Conservation (phyloP, 176 grass and related monocot genomes). For the Oryza brachyantha region DNA sequence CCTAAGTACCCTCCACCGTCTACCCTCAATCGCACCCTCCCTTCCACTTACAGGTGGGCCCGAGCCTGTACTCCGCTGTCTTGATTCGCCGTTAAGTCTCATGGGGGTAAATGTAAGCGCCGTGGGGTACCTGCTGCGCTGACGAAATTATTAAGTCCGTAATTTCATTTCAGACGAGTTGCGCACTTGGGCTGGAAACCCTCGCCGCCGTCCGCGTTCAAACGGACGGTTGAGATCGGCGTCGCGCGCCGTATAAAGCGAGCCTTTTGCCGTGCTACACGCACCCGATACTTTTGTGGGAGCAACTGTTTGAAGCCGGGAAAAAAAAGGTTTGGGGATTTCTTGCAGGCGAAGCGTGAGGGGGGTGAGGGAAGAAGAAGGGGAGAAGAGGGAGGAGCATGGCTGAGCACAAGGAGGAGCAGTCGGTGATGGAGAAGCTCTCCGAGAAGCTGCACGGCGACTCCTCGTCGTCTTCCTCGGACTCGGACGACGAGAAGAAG, state of each 20-base stretch:
- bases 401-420: constrained; percentile 82
- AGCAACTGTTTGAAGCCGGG: neutral
- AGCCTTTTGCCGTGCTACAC: neutral
- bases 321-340: constrained; percentile 1
- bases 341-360: neutral
- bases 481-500: constrained; percentile 74
- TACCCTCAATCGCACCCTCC: neutral
- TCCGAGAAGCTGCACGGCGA: constrained; percentile 56
- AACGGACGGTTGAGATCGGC: constrained; percentile 29
- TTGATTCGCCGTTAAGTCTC: constrained; percentile 1
- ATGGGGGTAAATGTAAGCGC: neutral
- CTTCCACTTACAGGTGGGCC: neutral
- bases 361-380: too few relatives aligned
- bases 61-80: neutral
- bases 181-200: neutral
- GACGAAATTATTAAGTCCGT: neutral
- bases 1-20: neutral
- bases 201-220: neutral
- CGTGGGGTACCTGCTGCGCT: neutral
- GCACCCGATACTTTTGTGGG: constrained; percentile 18
- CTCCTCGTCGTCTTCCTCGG: constrained; percentile 69
- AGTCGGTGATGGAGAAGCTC: constrained; percentile 71
- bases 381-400: constrained; percentile 22
- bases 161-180: neutral
- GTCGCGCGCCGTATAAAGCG: constrained; percentile 13